phyloP scores from a whole-genome alignment of 805 yeast species.

The Ogataea minuta region DNA sequence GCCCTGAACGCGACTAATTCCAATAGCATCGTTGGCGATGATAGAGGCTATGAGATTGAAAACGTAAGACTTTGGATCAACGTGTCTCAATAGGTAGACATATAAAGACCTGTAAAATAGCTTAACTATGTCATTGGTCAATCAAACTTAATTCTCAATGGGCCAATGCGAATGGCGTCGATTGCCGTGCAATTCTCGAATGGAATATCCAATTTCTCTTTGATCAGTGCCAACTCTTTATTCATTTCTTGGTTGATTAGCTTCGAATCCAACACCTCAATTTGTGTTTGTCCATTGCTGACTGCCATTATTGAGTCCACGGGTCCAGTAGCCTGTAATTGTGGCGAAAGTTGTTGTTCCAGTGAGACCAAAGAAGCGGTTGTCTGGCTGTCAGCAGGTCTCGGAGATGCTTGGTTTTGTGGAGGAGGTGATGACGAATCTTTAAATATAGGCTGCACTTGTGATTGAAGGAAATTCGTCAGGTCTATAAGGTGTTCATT shows the following conservation, averaged over 20 bases:
- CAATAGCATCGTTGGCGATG: constrained; percentile 5
- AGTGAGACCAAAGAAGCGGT: constrained; percentile 13
- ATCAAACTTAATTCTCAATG: constrained; percentile 14
- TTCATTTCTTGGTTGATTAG: constrained; percentile 12
- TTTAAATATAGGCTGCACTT: constrained; percentile 10
- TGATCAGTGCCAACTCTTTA: constrained; percentile 13
- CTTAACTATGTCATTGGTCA: constrained; percentile 1
- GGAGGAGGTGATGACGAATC: constrained; percentile 3
- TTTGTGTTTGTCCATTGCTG: constrained; percentile 16
- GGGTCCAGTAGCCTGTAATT: constrained; percentile 9
- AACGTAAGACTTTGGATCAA: constrained; percentile 40
- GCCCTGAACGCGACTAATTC: constrained; percentile 5
- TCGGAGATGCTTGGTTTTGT: constrained; percentile 4
- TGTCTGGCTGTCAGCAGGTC: constrained; percentile 4
- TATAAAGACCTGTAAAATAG: constrained; percentile 1
- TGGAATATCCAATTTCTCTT: constrained; percentile 7
- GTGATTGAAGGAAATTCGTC: constrained; percentile 24
- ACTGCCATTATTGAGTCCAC: constrained; percentile 9
- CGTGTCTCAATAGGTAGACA: constrained; percentile 29
- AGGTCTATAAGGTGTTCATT: constrained; percentile 35
- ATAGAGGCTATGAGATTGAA: constrained; percentile 29
- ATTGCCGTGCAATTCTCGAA: constrained; percentile 10
- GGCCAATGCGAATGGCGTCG: constrained; percentile 14
- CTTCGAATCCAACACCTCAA: constrained; percentile 16
- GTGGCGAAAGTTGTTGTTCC: constrained; percentile 13